Evolutionary conservation across 176 grass and related monocot species (phyloP).

Genomic region (Elymus sibiricus): DNA sequence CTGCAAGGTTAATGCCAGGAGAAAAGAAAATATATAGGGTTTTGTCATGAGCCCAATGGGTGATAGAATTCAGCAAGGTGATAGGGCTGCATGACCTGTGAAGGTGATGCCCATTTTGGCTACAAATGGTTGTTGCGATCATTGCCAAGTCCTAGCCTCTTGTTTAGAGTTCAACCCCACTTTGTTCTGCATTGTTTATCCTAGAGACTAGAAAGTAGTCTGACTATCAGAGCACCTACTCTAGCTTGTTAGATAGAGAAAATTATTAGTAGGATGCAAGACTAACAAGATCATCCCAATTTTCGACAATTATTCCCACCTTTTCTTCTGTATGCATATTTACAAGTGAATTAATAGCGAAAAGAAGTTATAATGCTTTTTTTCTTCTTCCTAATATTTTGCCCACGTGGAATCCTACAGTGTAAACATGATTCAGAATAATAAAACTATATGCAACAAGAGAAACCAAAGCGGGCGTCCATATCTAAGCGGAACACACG

Average conservation of each 20-base stretch:
- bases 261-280: neutral
- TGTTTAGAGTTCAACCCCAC: constrained; percentile 9
- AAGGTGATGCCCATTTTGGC: constrained; percentile 49
- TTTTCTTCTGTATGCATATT: neutral
- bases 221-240: constrained; percentile 29
- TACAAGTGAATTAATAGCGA: neutral
- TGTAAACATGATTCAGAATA: neutral
- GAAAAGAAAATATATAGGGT: constrained; percentile 14
- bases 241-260: constrained; percentile 10
- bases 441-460: neutral
- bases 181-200: constrained; percentile 19
- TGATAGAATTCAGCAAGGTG: constrained; percentile 23
- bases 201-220: constrained; percentile 25
- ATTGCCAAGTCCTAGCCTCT: constrained; percentile 36
- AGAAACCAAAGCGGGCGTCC: neutral
- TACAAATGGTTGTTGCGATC: constrained; percentile 44
- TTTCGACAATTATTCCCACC: neutral
- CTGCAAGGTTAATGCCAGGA: constrained; percentile 11
- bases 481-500: neutral
- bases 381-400: neutral
- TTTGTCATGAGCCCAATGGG: constrained; percentile 27
- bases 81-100: constrained; percentile 42
- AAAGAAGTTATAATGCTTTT: neutral
- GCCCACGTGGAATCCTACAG: neutral
- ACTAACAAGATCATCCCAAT: neutral